A percentile compares a stretch with the other conserved stretches of the same genome.
phyloP scores from a whole-genome alignment of 2,329 filamentous ascomycete species.

The Fusarium sp. region DNA sequence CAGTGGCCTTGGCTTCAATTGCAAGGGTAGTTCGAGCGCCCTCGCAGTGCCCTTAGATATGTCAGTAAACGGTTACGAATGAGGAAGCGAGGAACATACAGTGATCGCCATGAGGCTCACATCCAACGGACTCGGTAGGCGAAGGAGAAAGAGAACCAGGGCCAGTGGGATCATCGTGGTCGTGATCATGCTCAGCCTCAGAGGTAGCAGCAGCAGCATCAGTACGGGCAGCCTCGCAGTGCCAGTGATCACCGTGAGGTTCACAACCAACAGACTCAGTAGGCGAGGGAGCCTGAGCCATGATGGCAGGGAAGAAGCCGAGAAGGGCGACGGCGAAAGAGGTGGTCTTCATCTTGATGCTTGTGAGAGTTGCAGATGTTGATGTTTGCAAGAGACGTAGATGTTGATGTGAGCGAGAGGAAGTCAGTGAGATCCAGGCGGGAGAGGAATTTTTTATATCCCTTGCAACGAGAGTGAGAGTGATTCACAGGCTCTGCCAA shows the following conservation, averaged over 20 bases:
- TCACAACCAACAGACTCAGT: slow-evolving; percentile 40
- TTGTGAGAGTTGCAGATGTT: neutral
- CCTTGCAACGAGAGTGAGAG: neutral
- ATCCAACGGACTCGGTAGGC: slow-evolving; percentile 36
- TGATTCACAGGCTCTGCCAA: slow-evolving; percentile 1
- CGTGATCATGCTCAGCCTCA: neutral
- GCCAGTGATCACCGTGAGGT: slow-evolving; percentile 38
- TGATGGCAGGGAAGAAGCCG: slow-evolving; percentile 32
- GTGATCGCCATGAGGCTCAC: slow-evolving; percentile 39
- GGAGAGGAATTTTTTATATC: slow-evolving; percentile 16
- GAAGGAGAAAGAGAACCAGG: slow-evolving; percentile 10
- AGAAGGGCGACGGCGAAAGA: slow-evolving; percentile 36
- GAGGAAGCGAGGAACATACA: neutral
- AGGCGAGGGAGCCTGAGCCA: slow-evolving; percentile 37
- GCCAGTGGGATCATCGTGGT: neutral
- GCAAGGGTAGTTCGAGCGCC: slow-evolving; percentile 19
- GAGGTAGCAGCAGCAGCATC: neutral
- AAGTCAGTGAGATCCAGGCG: neutral
- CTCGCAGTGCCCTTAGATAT: slow-evolving; percentile 34
- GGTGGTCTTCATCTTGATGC: slow-evolving; percentile 37
- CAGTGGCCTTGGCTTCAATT: slow-evolving; percentile 1
- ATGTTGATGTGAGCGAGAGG: slow-evolving; percentile 15
- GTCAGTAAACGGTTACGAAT: neutral
- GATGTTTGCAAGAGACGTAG: neutral
- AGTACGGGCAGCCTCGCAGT: slow-evolving; percentile 37